phyloP scores from a whole-genome alignment of 129 eudicot genomes.

The Erigeron canadensis region DNA sequence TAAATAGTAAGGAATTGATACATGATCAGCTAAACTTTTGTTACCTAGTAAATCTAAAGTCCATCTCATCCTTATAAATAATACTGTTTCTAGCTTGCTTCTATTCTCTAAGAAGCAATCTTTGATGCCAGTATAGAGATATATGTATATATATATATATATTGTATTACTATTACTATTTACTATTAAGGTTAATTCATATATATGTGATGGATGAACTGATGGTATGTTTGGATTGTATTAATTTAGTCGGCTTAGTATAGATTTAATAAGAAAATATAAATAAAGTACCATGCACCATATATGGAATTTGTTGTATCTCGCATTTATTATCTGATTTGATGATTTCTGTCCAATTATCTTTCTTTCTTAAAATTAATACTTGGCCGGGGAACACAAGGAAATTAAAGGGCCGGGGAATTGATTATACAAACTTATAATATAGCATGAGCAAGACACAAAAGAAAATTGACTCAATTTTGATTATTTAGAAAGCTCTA shows the following conservation, averaged over 20 bases:
- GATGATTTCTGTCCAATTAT: not conserved
- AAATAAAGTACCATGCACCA: not conserved
- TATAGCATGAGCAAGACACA: too few relatives aligned
- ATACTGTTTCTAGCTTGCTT: too few relatives aligned
- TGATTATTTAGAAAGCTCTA: too few relatives aligned
- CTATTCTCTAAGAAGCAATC: not conserved
- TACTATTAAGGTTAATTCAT: not conserved
- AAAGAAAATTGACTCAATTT: too few relatives aligned
- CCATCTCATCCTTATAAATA: not conserved
- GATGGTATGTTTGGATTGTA: not conserved
- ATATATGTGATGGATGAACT: not conserved
- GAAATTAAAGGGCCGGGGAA: too few relatives aligned
- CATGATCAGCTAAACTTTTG: not conserved
- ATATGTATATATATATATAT: not conserved
- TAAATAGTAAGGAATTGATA: constrained; percentile 16
- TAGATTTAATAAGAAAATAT: not conserved
- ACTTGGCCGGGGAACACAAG: not conserved
- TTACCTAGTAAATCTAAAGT: not conserved
- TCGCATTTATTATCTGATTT: not conserved
- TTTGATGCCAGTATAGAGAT: not conserved
- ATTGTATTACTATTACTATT: not conserved
- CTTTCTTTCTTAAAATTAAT: not conserved
- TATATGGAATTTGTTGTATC: not conserved
- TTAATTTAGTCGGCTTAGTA: not conserved
- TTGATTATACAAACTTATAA: too few relatives aligned